Evolutionary conservation across 306 rosid genomes (phyloP), one percentile per base, ranked within the genome.

Genomic region (Albizia julibrissin): DNA sequence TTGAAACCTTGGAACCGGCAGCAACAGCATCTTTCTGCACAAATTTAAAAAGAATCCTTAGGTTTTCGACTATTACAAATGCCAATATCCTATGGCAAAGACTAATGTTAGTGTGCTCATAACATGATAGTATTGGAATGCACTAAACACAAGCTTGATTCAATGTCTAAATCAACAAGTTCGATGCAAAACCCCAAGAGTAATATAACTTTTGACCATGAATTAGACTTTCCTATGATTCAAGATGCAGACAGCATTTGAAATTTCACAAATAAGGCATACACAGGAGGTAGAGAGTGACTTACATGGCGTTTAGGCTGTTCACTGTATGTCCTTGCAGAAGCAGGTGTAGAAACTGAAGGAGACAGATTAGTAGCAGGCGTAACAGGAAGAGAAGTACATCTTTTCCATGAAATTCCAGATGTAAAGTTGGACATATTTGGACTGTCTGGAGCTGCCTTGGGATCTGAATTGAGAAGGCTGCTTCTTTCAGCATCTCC

Each of bases 321-420:
- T 86, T 93, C 98, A 76, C 33, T 78, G 81, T 84, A 87, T 72
- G 84, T 78, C 85, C 92, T 91, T 16, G 98, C 94, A 74, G 99
- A 92, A 77, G 85, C 67, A 1, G 99, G 98, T 4, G 88, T 86
- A 72, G 93, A 64, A 86, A 91, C 84, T 18, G 87, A 72, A 79
- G 96, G 97, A 54, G 98, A 89, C 56, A 90, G 71, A 87, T 89
- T 88, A 39, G 96, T 64, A 68, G 91, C 91, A 44, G 87, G 95
- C 47, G 91, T 80, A 77, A 92, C 94, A 26, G 99, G 99, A 88
- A 93, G 99, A 69, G 99, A 95, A 64, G 90, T 76, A 61, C 97
- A 95, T 77, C 94, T 84, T 81, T 83, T 27, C 99, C 98, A 95
- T 61, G 97, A 67, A 86, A 84, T 77, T 74, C 86, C 88, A 21